phyloP scores from a whole-genome alignment of 208 protist species.

The Wallacemonas sp. region DNA sequence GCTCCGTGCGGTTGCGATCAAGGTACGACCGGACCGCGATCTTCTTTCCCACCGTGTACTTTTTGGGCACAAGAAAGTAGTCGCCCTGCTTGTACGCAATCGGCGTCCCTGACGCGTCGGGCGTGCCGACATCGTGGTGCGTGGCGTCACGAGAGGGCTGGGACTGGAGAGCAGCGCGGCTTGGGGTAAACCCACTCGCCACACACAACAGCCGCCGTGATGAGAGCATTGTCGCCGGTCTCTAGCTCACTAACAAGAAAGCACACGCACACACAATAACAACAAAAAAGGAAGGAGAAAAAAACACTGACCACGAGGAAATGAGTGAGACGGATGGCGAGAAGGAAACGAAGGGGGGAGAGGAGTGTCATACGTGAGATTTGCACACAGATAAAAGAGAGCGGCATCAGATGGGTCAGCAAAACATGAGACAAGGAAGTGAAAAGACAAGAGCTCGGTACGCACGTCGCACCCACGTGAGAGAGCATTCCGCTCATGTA shows the following conservation, averaged over 20 bases:
- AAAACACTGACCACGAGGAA: not conserved
- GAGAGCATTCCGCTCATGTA: too few species aligned
- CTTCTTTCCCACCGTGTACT: slow-evolving; percentile 71
- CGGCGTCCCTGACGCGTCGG: slow-evolving; percentile 5
- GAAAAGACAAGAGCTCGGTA: too few species aligned
- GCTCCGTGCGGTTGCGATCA: slow-evolving; percentile 86
- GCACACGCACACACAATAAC: not conserved
- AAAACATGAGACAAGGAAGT: too few species aligned
- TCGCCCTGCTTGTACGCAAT: slow-evolving; percentile 55
- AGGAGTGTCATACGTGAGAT: too few species aligned
- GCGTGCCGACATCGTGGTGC: not conserved
- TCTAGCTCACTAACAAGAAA: not conserved
- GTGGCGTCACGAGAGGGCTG: not conserved
- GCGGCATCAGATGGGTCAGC: too few species aligned
- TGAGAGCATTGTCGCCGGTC: not conserved
- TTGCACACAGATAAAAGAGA: too few species aligned
- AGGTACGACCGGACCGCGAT: slow-evolving; percentile 86
- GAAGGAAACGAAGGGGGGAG: not conserved
- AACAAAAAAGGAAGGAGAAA: not conserved
- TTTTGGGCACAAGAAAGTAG: slow-evolving; percentile 66
- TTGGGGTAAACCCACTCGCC: not conserved
- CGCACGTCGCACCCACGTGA: too few species aligned
- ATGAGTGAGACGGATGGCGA: not conserved
- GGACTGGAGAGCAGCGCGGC: too few species aligned
- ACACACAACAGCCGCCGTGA: not conserved